Evolutionary conservation across 2,329 filamentous ascomycete species (phyloP), one percentile per base, ranked within the genome.

Genomic region (Neocucurbitaria cava): DNA sequence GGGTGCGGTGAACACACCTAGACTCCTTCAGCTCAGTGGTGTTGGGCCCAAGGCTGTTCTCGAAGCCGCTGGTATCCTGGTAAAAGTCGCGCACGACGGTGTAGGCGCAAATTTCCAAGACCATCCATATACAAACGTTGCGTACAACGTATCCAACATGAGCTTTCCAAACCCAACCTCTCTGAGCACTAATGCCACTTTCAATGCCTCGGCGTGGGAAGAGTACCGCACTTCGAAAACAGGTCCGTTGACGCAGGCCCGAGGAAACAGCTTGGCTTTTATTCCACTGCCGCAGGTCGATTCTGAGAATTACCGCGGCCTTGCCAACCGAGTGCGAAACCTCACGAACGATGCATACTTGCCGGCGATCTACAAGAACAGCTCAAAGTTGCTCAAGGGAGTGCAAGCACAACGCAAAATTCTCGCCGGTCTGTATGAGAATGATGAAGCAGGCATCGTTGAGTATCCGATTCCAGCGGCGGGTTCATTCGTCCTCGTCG

Each of bases 1-100:
- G 1, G 82, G 79, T 23, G 74, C 68, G 84, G 24, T 80, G 82
- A 64, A 86, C 83, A 7, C 87, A 82, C 2, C 84, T 83, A 70
- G 74, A 87, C 18, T 79, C 86, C 17, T 75, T 8, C 69, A 73
- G 21, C 56, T 67, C 13, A 71, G 68, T 36, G 72, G 71, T 6
- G 62, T 74, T 11, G 72, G 72, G 4, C 70, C 70, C 11, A 66
- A 56, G 36, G 50, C 56, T 13, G 52, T 66, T 5, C 64, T 73
- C 3, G 52, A 73, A 15, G 64, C 64, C 21, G 66, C 68, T 18
- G 65, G 64, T 1, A 66, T 74, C 33, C 20, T 54, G 2, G 59
- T 72, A 15, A 66, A 62, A 47, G 49, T 68, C 30, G 71, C 56
- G 2, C 60, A 68, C 39, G 64, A 69, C 30, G 71, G 70, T 15